These are phyloP conservation scores for Cadophora malorum DNA, from an alignment of 2,329 filamentous ascomycete genomes.

Conservation along the genomic window DNA sequence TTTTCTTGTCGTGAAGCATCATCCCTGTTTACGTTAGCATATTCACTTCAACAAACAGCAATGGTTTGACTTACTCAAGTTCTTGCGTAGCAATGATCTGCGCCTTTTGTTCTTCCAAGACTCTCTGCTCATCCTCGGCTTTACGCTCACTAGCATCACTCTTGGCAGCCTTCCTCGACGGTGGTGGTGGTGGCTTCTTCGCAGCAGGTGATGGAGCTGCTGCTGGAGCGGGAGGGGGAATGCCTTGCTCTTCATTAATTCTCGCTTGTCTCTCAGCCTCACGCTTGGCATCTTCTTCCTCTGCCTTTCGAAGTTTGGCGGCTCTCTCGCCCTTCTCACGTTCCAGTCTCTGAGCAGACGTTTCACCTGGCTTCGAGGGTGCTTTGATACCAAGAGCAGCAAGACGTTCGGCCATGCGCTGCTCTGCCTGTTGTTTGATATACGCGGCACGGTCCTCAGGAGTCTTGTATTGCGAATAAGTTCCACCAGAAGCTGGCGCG, in stretches of 20 bases:
- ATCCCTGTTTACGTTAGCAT: slow-evolving; percentile 59
- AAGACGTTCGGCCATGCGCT: slow-evolving; percentile 94
- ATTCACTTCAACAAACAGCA: neutral
- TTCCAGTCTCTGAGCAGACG: slow-evolving; percentile 81
- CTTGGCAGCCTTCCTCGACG: slow-evolving; percentile 73
- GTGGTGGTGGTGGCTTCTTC: slow-evolving; percentile 80
- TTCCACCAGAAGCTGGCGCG: slow-evolving; percentile 62
- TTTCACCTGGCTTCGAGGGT: slow-evolving; percentile 79
- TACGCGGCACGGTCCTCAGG: slow-evolving; percentile 94
- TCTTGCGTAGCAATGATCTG: slow-evolving; percentile 75
- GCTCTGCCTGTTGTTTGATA: slow-evolving; percentile 96
- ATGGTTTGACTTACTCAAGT: slow-evolving; percentile 76
- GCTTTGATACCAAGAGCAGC: slow-evolving; percentile 92
- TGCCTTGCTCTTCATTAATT: slow-evolving; percentile 45
- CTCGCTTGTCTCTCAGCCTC: slow-evolving; percentile 79
- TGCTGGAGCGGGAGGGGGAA: slow-evolving; percentile 39
- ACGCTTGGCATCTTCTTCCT: slow-evolving; percentile 89
- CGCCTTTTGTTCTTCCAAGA: slow-evolving; percentile 74
- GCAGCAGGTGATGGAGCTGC: slow-evolving; percentile 47
- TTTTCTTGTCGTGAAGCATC: slow-evolving; percentile 78
- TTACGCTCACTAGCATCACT: slow-evolving; percentile 65
- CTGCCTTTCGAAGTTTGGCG: slow-evolving; percentile 84
- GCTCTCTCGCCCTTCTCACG: slow-evolving; percentile 88
- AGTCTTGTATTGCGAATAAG: slow-evolving; percentile 85
- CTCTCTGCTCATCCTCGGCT: slow-evolving; percentile 66